These are phyloP conservation scores for Acanthamoeba royreba DNA, from an alignment of 208 protist species.

Conservation along the genomic window DNA sequence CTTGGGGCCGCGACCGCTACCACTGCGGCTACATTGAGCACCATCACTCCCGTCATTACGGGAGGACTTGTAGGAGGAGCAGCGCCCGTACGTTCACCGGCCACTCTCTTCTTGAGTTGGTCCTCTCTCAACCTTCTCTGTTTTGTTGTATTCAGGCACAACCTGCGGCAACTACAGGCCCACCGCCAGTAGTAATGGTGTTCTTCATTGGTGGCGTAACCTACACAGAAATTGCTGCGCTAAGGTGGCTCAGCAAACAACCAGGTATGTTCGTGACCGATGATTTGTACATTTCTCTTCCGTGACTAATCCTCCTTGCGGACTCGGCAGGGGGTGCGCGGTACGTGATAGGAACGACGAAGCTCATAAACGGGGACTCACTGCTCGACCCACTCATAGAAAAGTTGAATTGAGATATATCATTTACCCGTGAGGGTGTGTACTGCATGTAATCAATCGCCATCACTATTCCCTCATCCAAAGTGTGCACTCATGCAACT, in stretches of 20 bases:
- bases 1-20: too few relatives aligned
- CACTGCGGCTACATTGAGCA: too few relatives aligned
- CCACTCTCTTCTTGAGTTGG: not conserved
- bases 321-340: not conserved
- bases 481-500: too few relatives aligned
- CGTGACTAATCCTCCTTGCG: too few relatives aligned
- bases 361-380: constrained; percentile 69
- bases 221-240: constrained; percentile 85
- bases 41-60: not conserved
- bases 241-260: constrained; percentile 82
- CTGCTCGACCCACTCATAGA: constrained; percentile 63
- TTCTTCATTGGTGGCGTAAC: constrained; percentile 92
- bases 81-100: too few relatives aligned
- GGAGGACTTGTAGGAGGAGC: not conserved
- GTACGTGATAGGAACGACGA: constrained; percentile 70
- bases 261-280: not conserved
- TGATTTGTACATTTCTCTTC: too few relatives aligned
- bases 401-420: not conserved
- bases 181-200: constrained; percentile 75
- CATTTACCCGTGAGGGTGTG: too few relatives aligned
- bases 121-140: not conserved
- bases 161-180: not conserved
- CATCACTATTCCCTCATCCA: too few relatives aligned
- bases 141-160: not conserved
- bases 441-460: too few relatives aligned